Conservation (phyloP, 2,329 filamentous ascomycete species). For the Colletotrichum australisinense region DNA sequence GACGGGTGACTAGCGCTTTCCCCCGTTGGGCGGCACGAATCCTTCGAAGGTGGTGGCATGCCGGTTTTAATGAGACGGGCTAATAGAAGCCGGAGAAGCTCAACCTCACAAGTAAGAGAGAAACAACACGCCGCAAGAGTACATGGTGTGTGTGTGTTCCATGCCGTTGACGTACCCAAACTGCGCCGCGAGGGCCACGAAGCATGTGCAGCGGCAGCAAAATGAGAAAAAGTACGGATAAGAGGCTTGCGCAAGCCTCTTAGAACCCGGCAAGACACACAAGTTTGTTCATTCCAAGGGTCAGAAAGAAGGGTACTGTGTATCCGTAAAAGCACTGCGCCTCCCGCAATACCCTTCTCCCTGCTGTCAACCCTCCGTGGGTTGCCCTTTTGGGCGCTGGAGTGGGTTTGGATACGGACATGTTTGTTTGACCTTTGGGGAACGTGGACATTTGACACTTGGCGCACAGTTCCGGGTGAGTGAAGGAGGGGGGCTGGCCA, state of each 20-base stretch:
- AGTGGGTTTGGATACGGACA: background rate
- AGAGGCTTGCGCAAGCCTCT: slow-evolving; percentile 20
- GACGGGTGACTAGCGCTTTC: background rate
- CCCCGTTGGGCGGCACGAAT: slow-evolving; percentile 2
- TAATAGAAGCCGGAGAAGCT: background rate
- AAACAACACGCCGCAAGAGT: background rate
- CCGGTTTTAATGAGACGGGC: background rate
- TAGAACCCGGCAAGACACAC: background rate
- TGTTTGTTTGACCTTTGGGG: slow-evolving; percentile 19
- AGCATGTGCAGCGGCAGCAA: background rate
- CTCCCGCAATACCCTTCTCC: slow-evolving; percentile 1
- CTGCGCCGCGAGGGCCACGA: too few relatives aligned
- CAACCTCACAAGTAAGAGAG: background rate
- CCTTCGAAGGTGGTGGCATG: background rate
- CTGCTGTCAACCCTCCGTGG: background rate
- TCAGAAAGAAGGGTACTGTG: background rate
- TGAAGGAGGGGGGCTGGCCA: background rate
- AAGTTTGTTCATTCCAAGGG: slow-evolving; percentile 2
- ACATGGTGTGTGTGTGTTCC: background rate
- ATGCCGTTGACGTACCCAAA: background rate
- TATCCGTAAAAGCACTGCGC: background rate
- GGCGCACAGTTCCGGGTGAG: background rate
- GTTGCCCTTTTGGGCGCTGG: slow-evolving; percentile 15
- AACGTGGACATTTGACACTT: background rate
- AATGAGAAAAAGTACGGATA: background rate